Conservation (phyloP, 169 alveolate genomes). For the Cryptosporidium sp. region DNA sequence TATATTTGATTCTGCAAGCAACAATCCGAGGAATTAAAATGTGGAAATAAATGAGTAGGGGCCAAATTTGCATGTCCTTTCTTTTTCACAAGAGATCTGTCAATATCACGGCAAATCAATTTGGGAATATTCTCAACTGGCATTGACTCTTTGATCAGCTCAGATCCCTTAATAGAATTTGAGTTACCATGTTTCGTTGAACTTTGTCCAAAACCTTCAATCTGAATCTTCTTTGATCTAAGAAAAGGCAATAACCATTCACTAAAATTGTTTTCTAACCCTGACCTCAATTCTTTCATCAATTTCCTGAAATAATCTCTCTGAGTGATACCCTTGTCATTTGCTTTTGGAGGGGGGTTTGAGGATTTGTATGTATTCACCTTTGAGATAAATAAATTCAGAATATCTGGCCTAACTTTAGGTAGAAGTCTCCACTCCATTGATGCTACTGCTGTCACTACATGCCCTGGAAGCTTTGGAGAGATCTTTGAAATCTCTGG, state of each 20-base stretch:
- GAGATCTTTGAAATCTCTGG: slow-evolving; percentile 50
- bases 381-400: slow-evolving; percentile 22
- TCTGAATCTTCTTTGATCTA: slow-evolving; percentile 34
- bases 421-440: slow-evolving; percentile 76
- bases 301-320: slow-evolving; percentile 13
- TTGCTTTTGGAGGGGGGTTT: slow-evolving; percentile 54
- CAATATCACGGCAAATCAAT: slow-evolving; percentile 64
- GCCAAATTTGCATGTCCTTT: slow-evolving; percentile 67
- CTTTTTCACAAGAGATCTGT: slow-evolving; percentile 55
- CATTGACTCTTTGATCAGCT: slow-evolving; percentile 23
- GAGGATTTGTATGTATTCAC: slow-evolving; percentile 26
- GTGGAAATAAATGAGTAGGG: slow-evolving; percentile 65
- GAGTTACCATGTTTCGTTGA: slow-evolving; percentile 14
- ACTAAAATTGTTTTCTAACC: slow-evolving; percentile 37
- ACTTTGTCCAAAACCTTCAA: slow-evolving; percentile 21
- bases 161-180: slow-evolving; percentile 24
- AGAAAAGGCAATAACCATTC: slow-evolving; percentile 66
- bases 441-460: slow-evolving; percentile 55
- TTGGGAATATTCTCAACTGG: slow-evolving; percentile 36
- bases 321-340: slow-evolving; percentile 1
- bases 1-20: slow-evolving; percentile 58
- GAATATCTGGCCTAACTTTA: slow-evolving; percentile 41
- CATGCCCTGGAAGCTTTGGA: slow-evolving; percentile 65
- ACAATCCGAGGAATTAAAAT: slow-evolving; percentile 55
- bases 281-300: slow-evolving; percentile 66